Base-by-base conservation (phyloP, 2,329 filamentous ascomycete genomes). In the Byssothecium circinans region DNA sequence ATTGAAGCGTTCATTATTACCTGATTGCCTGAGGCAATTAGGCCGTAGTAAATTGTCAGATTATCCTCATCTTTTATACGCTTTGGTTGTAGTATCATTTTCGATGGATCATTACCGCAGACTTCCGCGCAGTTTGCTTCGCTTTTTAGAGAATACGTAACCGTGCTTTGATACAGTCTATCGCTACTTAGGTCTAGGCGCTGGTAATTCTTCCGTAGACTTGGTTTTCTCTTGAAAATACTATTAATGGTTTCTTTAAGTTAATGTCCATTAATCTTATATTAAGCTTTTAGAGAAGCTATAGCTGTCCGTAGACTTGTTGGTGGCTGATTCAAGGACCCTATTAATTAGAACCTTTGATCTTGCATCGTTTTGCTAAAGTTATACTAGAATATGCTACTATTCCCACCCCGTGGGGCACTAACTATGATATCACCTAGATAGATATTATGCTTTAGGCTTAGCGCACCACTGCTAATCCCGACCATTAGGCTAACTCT, bases 401-500 rank as follows among this genome's bases (percentile, higher is more conserved):
- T 52, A 1, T 55, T 30, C 0, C 43, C 43, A 33, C 50, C 37
- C 4, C 52, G 36, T 10, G 59, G 50, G 15, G 42, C 11, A 27
- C 62, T 62, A 7, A 73, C 62, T 0, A 68, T 64, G 12, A 71
- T 41, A 33, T 71, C 66, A 1, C 54, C 54, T 7, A 50, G 40
- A 20, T 38, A 33, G 15, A 50, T 5, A 18, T 48, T 40, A 19
- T 15, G 15, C 2, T 32, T 25, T 52, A 2, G 2, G 25, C 40
- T 41, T 14, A 48, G 48, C 8, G 38, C 47, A 33, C 53, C 50
- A 17, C 65, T 65, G 3, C 69, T 73, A 37, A 77, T 71, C 8
- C 74, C 73, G 4, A 77, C 72, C 60, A 77, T 61, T 1, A 77
- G 55, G 7, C 62, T 65, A 29, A 75, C 55, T 30, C 52, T 57